A percentile compares a stretch with the other conserved stretches of the same genome.
These are phyloP conservation scores for Solioccasus polychromus DNA, from an alignment of 768 basidiomycete species.

Conservation along the genomic window DNA sequence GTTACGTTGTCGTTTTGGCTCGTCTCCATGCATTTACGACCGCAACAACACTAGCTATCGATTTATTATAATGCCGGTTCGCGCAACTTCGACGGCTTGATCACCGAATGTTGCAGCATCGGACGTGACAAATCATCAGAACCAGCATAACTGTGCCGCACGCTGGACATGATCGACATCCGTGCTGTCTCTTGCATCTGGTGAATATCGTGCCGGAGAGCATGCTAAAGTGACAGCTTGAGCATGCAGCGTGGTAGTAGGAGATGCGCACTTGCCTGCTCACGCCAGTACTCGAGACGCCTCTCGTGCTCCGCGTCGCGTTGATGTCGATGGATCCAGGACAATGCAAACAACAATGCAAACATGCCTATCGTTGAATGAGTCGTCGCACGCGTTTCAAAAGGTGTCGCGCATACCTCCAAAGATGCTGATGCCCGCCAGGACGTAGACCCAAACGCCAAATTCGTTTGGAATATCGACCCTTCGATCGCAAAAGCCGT, in stretches of 20 bases:
- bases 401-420: constrained; percentile 49
- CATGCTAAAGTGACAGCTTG: constrained; percentile 43
- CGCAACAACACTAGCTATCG: no score
- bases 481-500: constrained; percentile 58
- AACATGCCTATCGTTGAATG: constrained; percentile 56
- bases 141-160: constrained; percentile 44
- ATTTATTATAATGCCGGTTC: no score
- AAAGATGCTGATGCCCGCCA: constrained; percentile 70
- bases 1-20: no score
- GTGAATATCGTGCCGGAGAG: constrained; percentile 76
- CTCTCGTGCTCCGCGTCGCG: constrained; percentile 78
- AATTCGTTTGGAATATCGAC: constrained; percentile 63
- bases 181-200: constrained; percentile 77
- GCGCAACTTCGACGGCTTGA: constrained; percentile 50
- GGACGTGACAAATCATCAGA: constrained; percentile 57
- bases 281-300: constrained; percentile 85
- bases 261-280: constrained; percentile 53
- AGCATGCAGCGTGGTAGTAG: not conserved
- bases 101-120: constrained; percentile 45
- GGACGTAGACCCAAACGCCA: constrained; percentile 63
- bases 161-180: constrained; percentile 59
- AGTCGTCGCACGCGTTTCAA: not conserved
- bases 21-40: no score
- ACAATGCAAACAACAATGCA: constrained; percentile 65
- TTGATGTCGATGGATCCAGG: constrained; percentile 66